Evolutionary conservation across 1,284 basidiomycete genomes (phyloP), one percentile per base, ranked within the genome.

Genomic region (Quambalaria eucalypti): DNA sequence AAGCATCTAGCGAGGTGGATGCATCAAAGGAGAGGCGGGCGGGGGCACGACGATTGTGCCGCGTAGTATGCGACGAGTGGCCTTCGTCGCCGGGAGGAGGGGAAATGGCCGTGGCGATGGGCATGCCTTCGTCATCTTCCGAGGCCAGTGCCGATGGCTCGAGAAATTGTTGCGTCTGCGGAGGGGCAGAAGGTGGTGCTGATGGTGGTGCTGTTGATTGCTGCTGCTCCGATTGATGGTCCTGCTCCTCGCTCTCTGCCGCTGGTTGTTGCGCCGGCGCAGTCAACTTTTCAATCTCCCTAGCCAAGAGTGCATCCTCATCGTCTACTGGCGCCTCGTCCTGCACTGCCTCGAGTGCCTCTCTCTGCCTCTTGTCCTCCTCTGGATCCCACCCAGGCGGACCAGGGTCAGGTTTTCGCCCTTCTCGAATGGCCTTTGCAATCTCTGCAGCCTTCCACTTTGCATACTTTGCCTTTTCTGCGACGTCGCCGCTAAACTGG

Each of bases 361-460:
- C 57, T 9, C 57, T 23, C 33, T 39, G 36, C 19, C 42, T 19
- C n/a, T 26, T 21, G 16, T 63, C 61, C 2, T 57, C 51, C 25
- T 65, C 66, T 5, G 56, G 54, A 42, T 58, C 59, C 3, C 65
- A 65, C 10, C 66, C 63, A 1, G 63, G 60, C 0, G 71, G 67
- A 1, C 71, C 71, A 1, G 69, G 48, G 16, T 44, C 40, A 1
- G 69, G 68, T 39, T 50, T 61, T 14, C 63, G 44, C 4, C 44
- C 88, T 74, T 91, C 88, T n/a, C 88, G 83, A 70, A 88, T 82
- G 1, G 90, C 88, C 74, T 87, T 91, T 19, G 85, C 82, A 39
- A 93, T 90, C 62, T 91, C 88, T 5, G 85, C 83, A 29, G 90
- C 90, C 74, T 90, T 91, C 90, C 90, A 92, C 77, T 91, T 91